Conservation (phyloP, 202 grass and related monocot genomes). For the Zizania palustris region DNA sequence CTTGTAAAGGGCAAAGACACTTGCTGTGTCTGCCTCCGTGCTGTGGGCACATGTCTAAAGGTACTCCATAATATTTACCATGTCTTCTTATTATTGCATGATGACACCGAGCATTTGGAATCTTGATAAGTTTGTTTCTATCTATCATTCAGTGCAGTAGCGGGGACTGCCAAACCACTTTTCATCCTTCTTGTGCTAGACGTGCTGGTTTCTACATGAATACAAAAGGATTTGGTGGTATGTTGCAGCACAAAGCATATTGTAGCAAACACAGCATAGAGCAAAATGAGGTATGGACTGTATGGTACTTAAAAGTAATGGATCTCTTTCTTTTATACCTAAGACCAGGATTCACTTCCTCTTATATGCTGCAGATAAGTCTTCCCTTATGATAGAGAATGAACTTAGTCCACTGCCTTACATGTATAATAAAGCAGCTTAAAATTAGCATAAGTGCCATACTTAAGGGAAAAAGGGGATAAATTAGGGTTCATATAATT, state of each 20-base stretch:
- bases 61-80: slow-evolving; percentile 41
- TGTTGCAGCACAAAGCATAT: slow-evolving; percentile 76
- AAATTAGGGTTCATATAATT: slow-evolving; percentile 6
- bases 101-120: slow-evolving; percentile 33
- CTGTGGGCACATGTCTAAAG: slow-evolving; percentile 76
- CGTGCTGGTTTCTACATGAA: slow-evolving; percentile 95
- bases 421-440: slow-evolving; percentile 6
- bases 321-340: slow-evolving; percentile 21
- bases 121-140: slow-evolving; percentile 44
- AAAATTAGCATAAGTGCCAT: background rate
- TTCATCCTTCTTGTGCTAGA: slow-evolving; percentile 92
- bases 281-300: slow-evolving; percentile 75
- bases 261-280: slow-evolving; percentile 76
- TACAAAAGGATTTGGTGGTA: slow-evolving; percentile 59
- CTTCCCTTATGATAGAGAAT: slow-evolving; percentile 1
- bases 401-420: background rate
- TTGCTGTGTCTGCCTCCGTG: slow-evolving; percentile 70
- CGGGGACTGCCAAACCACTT: slow-evolving; percentile 67
- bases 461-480: slow-evolving; percentile 12
- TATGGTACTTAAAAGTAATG: slow-evolving; percentile 23
- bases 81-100: slow-evolving; percentile 32
- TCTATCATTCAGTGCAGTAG: slow-evolving; percentile 72
- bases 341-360: slow-evolving; percentile 15
- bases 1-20: slow-evolving; percentile 69
- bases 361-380: slow-evolving; percentile 27